phyloP scores from a whole-genome alignment of 2,329 filamentous ascomycete genomes.

The Monascus ruber region DNA sequence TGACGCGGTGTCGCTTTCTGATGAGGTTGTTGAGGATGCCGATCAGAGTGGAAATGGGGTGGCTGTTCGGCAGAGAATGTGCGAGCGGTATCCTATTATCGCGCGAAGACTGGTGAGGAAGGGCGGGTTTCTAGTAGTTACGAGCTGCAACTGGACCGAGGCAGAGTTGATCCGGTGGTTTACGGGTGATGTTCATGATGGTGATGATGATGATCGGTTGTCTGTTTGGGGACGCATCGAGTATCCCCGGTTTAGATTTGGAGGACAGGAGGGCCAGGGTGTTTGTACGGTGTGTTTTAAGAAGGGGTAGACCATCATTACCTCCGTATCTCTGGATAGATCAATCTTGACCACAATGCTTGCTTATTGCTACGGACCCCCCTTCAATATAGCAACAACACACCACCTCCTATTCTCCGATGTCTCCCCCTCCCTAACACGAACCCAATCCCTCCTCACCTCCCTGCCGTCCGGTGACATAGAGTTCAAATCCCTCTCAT shows the following conservation, averaged over 20 bases:
- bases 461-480: slow-evolving; percentile 25
- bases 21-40: slow-evolving; percentile 14
- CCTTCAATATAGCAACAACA: slow-evolving; percentile 37
- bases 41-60: slow-evolving; percentile 16
- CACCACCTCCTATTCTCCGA: slow-evolving; percentile 46
- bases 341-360: no score
- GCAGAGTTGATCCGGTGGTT: slow-evolving; percentile 76
- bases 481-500: slow-evolving; percentile 42
- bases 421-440: slow-evolving; percentile 36
- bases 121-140: slow-evolving; percentile 69
- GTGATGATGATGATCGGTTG: slow-evolving; percentile 33
- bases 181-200: slow-evolving; percentile 30
- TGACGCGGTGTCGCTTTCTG: slow-evolving; percentile 72
- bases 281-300: slow-evolving; percentile 79
- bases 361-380: background rate
- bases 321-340: background rate
- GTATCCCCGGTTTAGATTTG: slow-evolving; percentile 83
- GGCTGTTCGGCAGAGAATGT: slow-evolving; percentile 42
- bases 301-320: slow-evolving; percentile 18
- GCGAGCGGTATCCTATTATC: slow-evolving; percentile 62
- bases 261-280: slow-evolving; percentile 75
- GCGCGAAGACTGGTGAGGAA: slow-evolving; percentile 57
- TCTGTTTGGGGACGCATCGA: slow-evolving; percentile 56
- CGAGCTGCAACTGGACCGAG: slow-evolving; percentile 98
- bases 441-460: slow-evolving; percentile 33